A percentile compares a stretch with the other conserved stretches of the same genome.
Conservation (phyloP, 2,329 filamentous ascomycete species). For the Fusarium albidum region DNA sequence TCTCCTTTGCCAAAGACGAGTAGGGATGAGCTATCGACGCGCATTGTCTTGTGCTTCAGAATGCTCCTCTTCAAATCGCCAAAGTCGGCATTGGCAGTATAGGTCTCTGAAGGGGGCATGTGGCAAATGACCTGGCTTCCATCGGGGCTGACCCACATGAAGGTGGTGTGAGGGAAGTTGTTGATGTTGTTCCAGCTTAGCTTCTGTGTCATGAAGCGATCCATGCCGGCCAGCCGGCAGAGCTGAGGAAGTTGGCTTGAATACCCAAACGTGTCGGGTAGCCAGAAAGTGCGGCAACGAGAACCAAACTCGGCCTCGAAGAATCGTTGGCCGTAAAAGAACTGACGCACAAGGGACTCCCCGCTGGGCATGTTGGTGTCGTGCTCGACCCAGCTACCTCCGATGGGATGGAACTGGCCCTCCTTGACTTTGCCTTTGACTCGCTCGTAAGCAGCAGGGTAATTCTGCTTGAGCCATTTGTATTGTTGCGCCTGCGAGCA, state of each 20-base stretch:
- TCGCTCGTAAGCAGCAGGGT: constrained; percentile 87
- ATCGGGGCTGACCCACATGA: constrained; percentile 97
- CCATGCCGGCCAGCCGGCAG: constrained; percentile 94
- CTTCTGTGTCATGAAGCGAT: constrained; percentile 96
- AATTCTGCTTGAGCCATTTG: constrained; percentile 93
- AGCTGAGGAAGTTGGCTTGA: constrained; percentile 94
- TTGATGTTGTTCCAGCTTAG: constrained; percentile 99
- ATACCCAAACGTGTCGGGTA: constrained; percentile 98
- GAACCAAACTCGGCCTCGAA: constrained; percentile 93
- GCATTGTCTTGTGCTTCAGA: constrained; percentile 92
- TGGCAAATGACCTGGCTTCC: constrained; percentile 97
- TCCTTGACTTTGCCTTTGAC: constrained; percentile 92
- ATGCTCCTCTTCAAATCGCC: constrained; percentile 92
- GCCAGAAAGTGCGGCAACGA: constrained; percentile 92
- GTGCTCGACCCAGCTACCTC: constrained; percentile 98
- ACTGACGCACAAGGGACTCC: constrained; percentile 92
- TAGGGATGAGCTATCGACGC: constrained; percentile 88
- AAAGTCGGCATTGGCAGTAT: constrained; percentile 93
- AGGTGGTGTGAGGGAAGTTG: constrained; percentile 97
- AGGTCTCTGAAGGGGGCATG: constrained; percentile 95
- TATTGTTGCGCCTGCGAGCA: constrained; percentile 97
- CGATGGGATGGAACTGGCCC: constrained; percentile 92
- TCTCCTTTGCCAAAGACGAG: constrained; percentile 97
- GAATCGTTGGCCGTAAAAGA: constrained; percentile 93
- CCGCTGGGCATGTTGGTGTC: constrained; percentile 98